Evolutionary conservation across 352 stramenopile species (phyloP), one percentile per base, ranked within the genome.

Genomic region (Labyrinthula sp.): DNA sequence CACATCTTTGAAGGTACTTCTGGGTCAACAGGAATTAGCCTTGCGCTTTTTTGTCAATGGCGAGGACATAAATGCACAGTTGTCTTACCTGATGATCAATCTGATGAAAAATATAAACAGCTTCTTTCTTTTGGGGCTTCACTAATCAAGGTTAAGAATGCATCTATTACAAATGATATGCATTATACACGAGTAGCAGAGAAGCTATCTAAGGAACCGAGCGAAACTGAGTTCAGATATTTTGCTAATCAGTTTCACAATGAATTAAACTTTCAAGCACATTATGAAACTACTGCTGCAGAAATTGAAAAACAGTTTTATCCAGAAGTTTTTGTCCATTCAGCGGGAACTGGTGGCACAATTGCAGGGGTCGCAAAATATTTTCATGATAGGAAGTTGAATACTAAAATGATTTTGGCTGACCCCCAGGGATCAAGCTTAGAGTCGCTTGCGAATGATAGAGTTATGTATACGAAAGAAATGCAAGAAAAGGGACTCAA

Each of bases 171-270:
- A 17, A 95, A 95, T 63, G 75, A 82, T 0, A 84, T 89, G 30
- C 84, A 97, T 63, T 97, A 96, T 59, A 82, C 94, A 22, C 95
- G 96, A 62, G 69, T 93, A 55, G 88, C 86, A 10, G 75, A 76
- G 33, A n/a, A n/a, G n/a, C n/a, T 80, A 78, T 9, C 48, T 72
- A 66, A 68, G 69, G 80, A 45, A 18, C 59, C 48, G 25, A n/a
- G n/a, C n/a, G n/a, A n/a, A n/a, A 39, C 48, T 8, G 8, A 10
- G 78, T 73, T 75, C 20, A 83, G 74, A 4, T 82, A 89, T 41
- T 98, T 95, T 60, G 75, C 88, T 26, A 77, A 98, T 58, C 89
- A 98, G 59, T 98, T 97, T 59, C 87, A 98, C 48, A 97, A 95
- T 62, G 66, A 71, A 17, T 71, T 81, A 21, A 98, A 98, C 67